Base-by-base conservation (phyloP, 441 rosid species). In the Populus hybrid region DNA sequence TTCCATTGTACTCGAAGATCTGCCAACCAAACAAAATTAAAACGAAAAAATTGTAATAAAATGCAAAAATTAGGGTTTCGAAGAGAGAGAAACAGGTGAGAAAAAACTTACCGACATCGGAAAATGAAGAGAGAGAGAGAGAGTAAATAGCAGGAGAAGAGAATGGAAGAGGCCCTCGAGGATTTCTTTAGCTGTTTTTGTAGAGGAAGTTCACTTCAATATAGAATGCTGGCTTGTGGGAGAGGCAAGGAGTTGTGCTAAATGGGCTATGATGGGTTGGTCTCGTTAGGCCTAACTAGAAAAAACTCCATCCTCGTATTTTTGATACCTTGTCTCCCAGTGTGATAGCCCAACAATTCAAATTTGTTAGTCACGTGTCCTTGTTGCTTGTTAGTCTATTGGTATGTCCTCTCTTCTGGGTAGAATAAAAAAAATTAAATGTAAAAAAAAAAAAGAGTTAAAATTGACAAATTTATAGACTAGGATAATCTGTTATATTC, bases 1-100 rank as follows among this genome's bases (percentile, higher is more conserved):
- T 95, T 72, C 99, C 98, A 88, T 95, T 95, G 88, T 95, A 95
- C 84, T 95, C 99, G 76, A 90, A 90, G 91, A 93, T 92, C 98
- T 95, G 87, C 80, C 82, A 74, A 12, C 1, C 4, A 8, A 4
- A 54, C 1, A 66, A 35, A 26, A 57, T 54, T 69, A 68, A 24
- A 18, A 8, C 34, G 16, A 46, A 8, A 68, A 6, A 36, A 30
- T 8, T 18, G 64, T 11, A 6, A 2, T 12, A 1, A 16, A 21
- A 10, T 8, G 11, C 26, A 34, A 8, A 42, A 20, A 74, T 35
- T 38, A 71, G 76, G 77, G 67, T 75, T 57, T 78, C 0, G 23
- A 10, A 63, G 26, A 63, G 10, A 11, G 4, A 63, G 28, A 40
- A 4, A 65, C 11, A 24, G 59, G 23, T 28, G 23, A 61, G 24